Evolutionary conservation across 495 filamentous ascomycete genomes (phyloP).

Genomic region (Margaritispora aquatica): DNA sequence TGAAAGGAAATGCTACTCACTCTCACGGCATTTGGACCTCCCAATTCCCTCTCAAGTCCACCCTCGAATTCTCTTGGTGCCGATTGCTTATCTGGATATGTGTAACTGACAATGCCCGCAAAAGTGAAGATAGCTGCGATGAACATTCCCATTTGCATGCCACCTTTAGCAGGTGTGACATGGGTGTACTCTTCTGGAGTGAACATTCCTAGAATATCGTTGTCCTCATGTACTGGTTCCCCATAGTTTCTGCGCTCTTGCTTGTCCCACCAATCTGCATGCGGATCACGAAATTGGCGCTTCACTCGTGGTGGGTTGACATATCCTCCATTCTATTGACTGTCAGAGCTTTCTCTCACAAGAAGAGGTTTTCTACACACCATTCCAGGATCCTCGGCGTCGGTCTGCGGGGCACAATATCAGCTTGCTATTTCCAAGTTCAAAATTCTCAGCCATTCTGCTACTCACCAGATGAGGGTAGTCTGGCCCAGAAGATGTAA

Average conservation of each 20-base stretch:
- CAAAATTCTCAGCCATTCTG: no score
- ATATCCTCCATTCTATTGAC: slow-evolving; percentile 79
- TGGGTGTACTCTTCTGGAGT: slow-evolving; percentile 86
- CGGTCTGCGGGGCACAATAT: slow-evolving; percentile 35
- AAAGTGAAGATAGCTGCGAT: slow-evolving; percentile 63
- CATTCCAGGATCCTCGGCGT: slow-evolving; percentile 71
- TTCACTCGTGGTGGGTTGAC: slow-evolving; percentile 79
- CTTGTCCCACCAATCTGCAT: slow-evolving; percentile 95
- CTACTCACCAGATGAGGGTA: slow-evolving; percentile 35
- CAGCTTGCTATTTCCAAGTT: slow-evolving; percentile 41
- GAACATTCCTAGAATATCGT: slow-evolving; percentile 91
- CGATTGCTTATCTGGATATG: slow-evolving; percentile 81
- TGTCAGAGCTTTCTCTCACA: not conserved
- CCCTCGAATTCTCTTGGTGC: slow-evolving; percentile 74
- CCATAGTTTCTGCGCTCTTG: slow-evolving; percentile 94
- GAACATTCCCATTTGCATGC: slow-evolving; percentile 69
- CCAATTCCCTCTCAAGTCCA: slow-evolving; percentile 81
- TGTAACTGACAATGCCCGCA: slow-evolving; percentile 58
- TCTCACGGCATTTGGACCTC: slow-evolving; percentile 51
- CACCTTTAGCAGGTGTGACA: slow-evolving; percentile 62
- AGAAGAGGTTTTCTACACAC: slow-evolving; percentile 35
- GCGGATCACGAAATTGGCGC: slow-evolving; percentile 84
- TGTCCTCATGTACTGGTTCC: slow-evolving; percentile 94
- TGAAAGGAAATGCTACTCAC: slow-evolving; percentile 29
- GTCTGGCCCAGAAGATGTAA: slow-evolving; percentile 3